phyloP scores from a whole-genome alignment of 257 asterid genomes.

The Nicotiana benthamiana region DNA sequence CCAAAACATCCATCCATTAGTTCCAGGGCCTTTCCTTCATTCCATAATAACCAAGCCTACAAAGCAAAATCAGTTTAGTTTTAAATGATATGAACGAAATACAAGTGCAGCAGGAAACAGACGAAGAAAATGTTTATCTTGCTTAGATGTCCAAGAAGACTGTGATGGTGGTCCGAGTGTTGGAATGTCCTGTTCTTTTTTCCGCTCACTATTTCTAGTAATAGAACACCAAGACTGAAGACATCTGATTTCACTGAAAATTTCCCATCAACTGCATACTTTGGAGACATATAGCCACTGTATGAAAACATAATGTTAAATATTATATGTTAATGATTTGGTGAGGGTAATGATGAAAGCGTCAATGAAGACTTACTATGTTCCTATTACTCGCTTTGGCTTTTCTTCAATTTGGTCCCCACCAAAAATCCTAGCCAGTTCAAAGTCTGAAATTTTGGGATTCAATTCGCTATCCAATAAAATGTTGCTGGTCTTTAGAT shows the following conservation, averaged over 20 bases:
- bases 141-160: conserved; percentile 39
- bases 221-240: conserved; percentile 37
- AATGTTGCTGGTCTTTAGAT: conserved; percentile 9
- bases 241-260: conserved; percentile 35
- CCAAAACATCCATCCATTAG: conserved; percentile 26
- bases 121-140: background rate
- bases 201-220: conserved; percentile 40
- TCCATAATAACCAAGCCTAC: conserved; percentile 40
- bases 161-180: conserved; percentile 14
- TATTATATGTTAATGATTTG: background rate
- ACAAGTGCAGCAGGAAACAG: background rate
- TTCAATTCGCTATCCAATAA: conserved; percentile 3
- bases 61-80: background rate
- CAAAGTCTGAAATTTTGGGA: conserved; percentile 7
- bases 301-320: background rate
- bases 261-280: conserved; percentile 39
- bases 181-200: conserved; percentile 29
- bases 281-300: conserved; percentile 51
- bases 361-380: conserved; percentile 7
- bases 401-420: background rate
- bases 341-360: background rate
- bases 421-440: conserved; percentile 6
- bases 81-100: background rate
- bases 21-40: conserved; percentile 16
- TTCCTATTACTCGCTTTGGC: conserved; percentile 9